Evolutionary conservation across 2,329 filamentous ascomycete species (phyloP).

Genomic region (Shiraia sp.): DNA sequence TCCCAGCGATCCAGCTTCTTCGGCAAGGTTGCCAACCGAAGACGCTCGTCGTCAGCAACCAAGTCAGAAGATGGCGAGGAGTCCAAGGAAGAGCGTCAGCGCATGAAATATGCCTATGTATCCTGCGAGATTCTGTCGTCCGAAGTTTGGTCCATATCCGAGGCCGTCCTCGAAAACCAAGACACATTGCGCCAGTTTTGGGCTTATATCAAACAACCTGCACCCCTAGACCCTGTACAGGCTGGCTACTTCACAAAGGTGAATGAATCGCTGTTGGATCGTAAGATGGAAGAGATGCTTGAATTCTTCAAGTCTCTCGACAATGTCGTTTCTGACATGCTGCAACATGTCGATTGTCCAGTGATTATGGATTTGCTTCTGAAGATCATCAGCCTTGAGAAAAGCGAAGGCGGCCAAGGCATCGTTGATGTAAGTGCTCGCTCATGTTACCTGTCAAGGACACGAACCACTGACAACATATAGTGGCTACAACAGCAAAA

Average conservation of each 20-base stretch:
- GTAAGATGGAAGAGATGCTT: conserved; percentile 97
- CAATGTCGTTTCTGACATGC: conserved; percentile 78
- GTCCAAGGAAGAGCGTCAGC: conserved; percentile 85
- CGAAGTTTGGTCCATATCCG: conserved; percentile 95
- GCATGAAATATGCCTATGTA: conserved; percentile 91
- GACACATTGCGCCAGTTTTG: conserved; percentile 82
- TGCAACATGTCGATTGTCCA: conserved; percentile 93
- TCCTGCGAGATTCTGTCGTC: conserved; percentile 92
- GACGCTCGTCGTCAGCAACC: conserved; percentile 49
- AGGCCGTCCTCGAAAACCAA: conserved; percentile 85
- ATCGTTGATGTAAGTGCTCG: conserved; percentile 79
- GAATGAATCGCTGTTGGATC: conserved; percentile 95
- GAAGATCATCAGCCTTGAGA: conserved; percentile 96
- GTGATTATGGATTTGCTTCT: conserved; percentile 98
- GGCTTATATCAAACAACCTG: conserved; percentile 81
- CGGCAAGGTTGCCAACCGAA: conserved; percentile 47
- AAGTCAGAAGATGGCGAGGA: conserved; percentile 52
- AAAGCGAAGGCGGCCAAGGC: conserved; percentile 85
- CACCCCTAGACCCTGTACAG: conserved; percentile 87
- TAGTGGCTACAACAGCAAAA: conserved; percentile 92
- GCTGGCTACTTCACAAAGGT: conserved; percentile 99
- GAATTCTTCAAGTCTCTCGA: conserved; percentile 83
- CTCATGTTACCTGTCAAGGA: neutral
- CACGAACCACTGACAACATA: conserved; percentile 18
- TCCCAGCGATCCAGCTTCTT: conserved; percentile 50